Percentiles rank a stretch among this genome's conserved stretches.
phyloP scores from a whole-genome alignment of 1,284 basidiomycete species.

The Papiliotrema terrestris region DNA sequence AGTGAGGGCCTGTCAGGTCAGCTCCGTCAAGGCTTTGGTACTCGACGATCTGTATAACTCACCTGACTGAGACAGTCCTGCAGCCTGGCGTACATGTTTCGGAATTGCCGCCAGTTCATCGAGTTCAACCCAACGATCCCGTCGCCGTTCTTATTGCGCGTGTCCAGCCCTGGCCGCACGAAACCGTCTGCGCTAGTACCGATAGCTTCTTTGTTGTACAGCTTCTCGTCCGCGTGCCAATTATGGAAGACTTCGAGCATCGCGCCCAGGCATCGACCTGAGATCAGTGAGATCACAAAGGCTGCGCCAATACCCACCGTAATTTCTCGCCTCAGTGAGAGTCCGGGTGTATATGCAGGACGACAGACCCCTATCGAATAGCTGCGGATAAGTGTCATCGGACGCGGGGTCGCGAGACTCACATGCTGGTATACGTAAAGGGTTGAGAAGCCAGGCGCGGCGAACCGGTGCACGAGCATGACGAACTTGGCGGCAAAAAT shows the following conservation, averaged over 20 bases:
- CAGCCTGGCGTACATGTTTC: background rate
- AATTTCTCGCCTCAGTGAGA: slow-evolving; percentile 93
- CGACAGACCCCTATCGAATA: slow-evolving; percentile 78
- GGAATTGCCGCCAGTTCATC: background rate
- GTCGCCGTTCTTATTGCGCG: no score
- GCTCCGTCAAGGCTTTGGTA: no score
- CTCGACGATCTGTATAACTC: background rate
- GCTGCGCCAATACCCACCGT: slow-evolving; percentile 56
- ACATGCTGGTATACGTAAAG: slow-evolving; percentile 83
- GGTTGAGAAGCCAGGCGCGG: slow-evolving; percentile 82
- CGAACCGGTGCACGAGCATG: slow-evolving; percentile 76
- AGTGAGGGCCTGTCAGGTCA: slow-evolving; percentile 48
- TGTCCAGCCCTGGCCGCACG: background rate
- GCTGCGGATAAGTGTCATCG: slow-evolving; percentile 51
- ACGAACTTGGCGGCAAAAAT: slow-evolving; percentile 91
- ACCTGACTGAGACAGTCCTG: background rate
- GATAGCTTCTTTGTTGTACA: slow-evolving; percentile 51
- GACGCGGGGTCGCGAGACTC: no score
- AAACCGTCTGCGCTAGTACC: slow-evolving; percentile 27
- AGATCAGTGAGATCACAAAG: background rate
- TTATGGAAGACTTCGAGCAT: slow-evolving; percentile 69
- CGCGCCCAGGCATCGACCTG: slow-evolving; percentile 78
- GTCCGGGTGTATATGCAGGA: slow-evolving; percentile 87
- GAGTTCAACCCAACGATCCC: background rate
- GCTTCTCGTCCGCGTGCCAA: slow-evolving; percentile 68